Conservation (phyloP, 2,329 filamentous ascomycete genomes). For the Corynespora cassiicola region DNA sequence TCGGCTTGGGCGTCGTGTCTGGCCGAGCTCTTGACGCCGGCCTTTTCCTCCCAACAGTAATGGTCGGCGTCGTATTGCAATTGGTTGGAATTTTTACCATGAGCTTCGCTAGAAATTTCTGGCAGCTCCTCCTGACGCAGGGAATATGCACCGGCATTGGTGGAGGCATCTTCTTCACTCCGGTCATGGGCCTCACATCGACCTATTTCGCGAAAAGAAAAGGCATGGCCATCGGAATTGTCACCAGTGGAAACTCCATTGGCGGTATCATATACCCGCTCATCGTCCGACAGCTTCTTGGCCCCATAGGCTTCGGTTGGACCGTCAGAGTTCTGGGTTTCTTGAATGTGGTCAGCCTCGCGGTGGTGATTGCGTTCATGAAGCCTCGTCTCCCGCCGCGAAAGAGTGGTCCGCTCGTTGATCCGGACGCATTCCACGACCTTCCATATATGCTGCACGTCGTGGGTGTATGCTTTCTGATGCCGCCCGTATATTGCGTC, state of each 20-base stretch:
- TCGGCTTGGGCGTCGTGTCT: constrained; percentile 52
- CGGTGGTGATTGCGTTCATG: constrained; percentile 47
- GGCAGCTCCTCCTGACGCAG: constrained; percentile 50
- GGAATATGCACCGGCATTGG: constrained; percentile 40
- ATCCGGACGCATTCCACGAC: constrained; percentile 65
- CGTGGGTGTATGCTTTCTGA: constrained; percentile 53
- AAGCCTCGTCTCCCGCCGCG: constrained; percentile 57
- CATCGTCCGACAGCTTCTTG: constrained; percentile 58
- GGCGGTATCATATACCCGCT: constrained; percentile 70
- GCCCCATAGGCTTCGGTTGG: constrained; percentile 36
- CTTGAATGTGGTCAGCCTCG: constrained; percentile 47
- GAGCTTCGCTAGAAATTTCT: constrained; percentile 55
- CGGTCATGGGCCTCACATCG: constrained; percentile 36
- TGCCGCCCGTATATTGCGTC: constrained; percentile 62
- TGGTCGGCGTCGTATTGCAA: constrained; percentile 49
- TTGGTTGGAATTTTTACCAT: constrained; percentile 59
- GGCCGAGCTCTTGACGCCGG: constrained; percentile 59
- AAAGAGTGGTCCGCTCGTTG: constrained; percentile 59
- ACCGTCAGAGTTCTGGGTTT: constrained; percentile 52
- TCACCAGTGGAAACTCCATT: constrained; percentile 64
- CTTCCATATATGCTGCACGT: constrained; percentile 59
- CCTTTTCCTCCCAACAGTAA: constrained; percentile 52
- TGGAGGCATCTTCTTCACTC: constrained; percentile 38
- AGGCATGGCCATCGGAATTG: constrained; percentile 64
- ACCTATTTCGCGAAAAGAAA: constrained; percentile 66